These are phyloP conservation scores for Calonectria hawksworthii DNA, from an alignment of 2,329 filamentous ascomycete genomes.

Conservation along the genomic window DNA sequence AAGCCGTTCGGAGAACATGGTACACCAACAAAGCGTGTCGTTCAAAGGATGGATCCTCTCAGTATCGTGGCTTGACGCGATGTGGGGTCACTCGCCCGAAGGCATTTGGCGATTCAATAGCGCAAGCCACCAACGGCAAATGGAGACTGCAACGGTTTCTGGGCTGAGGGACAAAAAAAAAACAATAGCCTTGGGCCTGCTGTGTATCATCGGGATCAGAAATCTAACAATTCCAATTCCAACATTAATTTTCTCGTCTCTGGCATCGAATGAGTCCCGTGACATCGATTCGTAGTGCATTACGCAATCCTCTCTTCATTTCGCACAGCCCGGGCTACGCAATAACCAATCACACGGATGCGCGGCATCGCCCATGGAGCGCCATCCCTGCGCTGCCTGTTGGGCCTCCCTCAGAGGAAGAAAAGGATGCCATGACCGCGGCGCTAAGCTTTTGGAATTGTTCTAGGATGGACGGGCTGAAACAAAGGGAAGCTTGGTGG, in stretches of 20 bases:
- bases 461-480: neutral
- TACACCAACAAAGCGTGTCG: neutral
- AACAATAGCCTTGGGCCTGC: neutral
- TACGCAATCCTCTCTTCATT: slow-evolving; percentile 35
- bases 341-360: neutral
- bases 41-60: neutral
- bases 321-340: neutral
- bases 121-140: neutral
- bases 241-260: neutral
- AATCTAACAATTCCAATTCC: neutral
- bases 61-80: neutral
- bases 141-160: neutral
- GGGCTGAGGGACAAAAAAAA: neutral
- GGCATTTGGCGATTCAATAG: neutral
- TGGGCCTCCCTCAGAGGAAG: neutral
- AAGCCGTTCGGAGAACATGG: neutral
- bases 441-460: neutral
- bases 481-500: neutral
- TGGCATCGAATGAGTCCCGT: neutral
- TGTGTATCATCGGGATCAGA: neutral
- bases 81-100: neutral
- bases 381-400: neutral
- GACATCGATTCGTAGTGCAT: slow-evolving; percentile 32
- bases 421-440: neutral
- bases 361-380: neutral